A percentile compares a stretch with the other conserved stretches of the same genome.
Conservation (phyloP, 192 early-diverging fungal species). For the Irineochytrium annulatum region DNA sequence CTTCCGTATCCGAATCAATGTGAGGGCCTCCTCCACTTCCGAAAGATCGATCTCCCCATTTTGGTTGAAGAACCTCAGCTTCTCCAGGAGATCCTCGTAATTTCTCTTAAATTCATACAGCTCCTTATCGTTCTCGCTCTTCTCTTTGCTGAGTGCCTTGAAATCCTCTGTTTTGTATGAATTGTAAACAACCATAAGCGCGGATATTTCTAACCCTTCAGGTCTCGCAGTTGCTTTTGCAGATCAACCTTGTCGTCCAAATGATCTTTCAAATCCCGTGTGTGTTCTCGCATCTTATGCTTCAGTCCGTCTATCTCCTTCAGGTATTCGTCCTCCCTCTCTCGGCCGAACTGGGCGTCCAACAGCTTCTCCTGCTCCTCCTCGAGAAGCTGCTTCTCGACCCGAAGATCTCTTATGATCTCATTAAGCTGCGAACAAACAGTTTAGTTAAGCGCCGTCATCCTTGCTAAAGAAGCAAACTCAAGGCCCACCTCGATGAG, state of each 20-base stretch:
- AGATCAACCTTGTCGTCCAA: constrained; percentile 33
- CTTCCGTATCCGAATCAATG: constrained; percentile 35
- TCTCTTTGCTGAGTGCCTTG: constrained; percentile 13
- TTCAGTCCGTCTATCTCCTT: constrained; percentile 34
- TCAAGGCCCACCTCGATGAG: constrained; percentile 22
- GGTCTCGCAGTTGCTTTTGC: constrained; percentile 20
- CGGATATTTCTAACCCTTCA: not conserved
- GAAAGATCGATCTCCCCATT: constrained; percentile 38
- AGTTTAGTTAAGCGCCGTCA: not conserved
- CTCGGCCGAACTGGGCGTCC: constrained; percentile 31
- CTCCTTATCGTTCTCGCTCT: constrained; percentile 21
- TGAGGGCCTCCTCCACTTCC: constrained; percentile 53
- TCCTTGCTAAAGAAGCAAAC: constrained; percentile 8
- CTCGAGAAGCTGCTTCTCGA: constrained; percentile 45
- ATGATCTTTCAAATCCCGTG: constrained; percentile 13
- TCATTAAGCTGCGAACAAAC: constrained; percentile 28
- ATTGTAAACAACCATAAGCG: constrained; percentile 7
- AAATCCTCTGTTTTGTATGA: constrained; percentile 13
- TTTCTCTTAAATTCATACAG: constrained; percentile 37
- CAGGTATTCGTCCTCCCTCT: constrained; percentile 40
- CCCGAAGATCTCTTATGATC: constrained; percentile 45
- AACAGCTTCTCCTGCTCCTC: constrained; percentile 42
- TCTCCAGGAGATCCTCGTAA: constrained; percentile 30
- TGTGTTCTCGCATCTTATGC: constrained; percentile 25
- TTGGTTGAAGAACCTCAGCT: constrained; percentile 22